Evolutionary conservation across 2,329 filamentous ascomycete species (phyloP).

Genomic region (Colletotrichum horii): DNA sequence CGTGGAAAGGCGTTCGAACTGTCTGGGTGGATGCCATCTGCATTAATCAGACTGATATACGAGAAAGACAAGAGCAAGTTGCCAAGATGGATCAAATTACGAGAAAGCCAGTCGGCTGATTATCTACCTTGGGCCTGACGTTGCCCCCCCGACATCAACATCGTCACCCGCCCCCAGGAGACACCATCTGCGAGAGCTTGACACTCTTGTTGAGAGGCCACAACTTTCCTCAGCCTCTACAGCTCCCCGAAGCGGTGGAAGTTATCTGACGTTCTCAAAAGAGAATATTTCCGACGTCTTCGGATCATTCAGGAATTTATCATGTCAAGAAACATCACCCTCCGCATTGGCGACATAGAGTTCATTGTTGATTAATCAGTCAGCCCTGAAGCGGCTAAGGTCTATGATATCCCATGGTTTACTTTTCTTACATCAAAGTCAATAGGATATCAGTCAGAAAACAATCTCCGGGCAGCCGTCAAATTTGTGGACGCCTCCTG

Average conservation of each 20-base stretch:
- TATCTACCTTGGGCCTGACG: fast-evolving
- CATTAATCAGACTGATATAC: background rate
- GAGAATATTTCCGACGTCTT: fast-evolving
- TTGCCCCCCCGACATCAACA: fast-evolving
- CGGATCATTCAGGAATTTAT: background rate
- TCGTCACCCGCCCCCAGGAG: fast-evolving
- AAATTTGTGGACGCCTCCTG: fast-evolving
- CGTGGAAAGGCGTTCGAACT: fast-evolving
- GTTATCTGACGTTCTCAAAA: fast-evolving
- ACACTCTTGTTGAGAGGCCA: fast-evolving
- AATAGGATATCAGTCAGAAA: background rate
- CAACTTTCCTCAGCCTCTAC: fast-evolving
- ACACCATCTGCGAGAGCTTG: fast-evolving
- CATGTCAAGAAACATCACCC: fast-evolving
- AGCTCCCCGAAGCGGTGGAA: fast-evolving
- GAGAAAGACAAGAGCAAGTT: background rate
- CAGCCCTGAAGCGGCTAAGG: fast-evolving
- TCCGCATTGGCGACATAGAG: fast-evolving
- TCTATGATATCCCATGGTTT: fast-evolving
- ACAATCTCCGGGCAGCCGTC: background rate
- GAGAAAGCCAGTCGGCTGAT: fast-evolving
- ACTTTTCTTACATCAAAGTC: background rate
- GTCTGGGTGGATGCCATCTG: background rate
- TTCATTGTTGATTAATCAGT: fast-evolving
- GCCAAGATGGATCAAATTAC: fast-evolving